These are phyloP conservation scores for Wickerhamiella alocasiicola DNA, from an alignment of 805 yeast species.

Conservation along the genomic window DNA sequence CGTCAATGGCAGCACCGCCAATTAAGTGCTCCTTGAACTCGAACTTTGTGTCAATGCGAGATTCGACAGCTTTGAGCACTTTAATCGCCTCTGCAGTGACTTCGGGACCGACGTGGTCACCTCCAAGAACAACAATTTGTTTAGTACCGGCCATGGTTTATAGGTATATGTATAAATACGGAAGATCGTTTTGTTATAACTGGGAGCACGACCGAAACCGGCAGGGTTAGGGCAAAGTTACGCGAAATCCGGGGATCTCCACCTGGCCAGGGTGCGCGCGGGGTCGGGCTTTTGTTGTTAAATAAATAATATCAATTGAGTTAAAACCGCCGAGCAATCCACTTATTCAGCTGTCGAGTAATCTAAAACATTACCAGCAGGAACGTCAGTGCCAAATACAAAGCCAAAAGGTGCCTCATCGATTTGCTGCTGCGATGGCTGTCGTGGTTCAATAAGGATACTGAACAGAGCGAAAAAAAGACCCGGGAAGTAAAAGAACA, in stretches of 20 bases:
- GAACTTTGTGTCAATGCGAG: conserved; percentile 46
- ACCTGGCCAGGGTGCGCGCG: no score
- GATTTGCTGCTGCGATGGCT: conserved; percentile 7
- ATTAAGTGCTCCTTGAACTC: conserved; percentile 74
- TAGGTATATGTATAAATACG: no score
- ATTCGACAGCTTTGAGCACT: conserved; percentile 67
- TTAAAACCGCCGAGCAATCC: no score
- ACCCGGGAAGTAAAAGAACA: conserved; percentile 9
- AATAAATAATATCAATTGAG: background rate
- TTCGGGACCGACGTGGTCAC: conserved; percentile 95
- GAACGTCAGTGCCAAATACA: conserved; percentile 8
- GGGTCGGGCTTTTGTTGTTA: no score
- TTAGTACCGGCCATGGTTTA: conserved; percentile 29
- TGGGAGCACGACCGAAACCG: conserved; percentile 4
- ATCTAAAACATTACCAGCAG: conserved; percentile 3
- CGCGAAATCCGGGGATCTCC: conserved; percentile 7
- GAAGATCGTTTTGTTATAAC: background rate
- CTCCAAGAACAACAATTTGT: conserved; percentile 79
- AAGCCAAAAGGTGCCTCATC: conserved; percentile 7
- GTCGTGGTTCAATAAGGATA: conserved; percentile 4
- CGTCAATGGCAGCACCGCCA: conserved; percentile 98
- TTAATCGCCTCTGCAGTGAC: conserved; percentile 82
- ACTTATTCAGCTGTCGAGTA: conserved; percentile 1
- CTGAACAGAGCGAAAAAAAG: conserved; percentile 6
- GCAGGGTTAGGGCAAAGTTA: conserved; percentile 10